Base-by-base conservation (phyloP, 805 yeast species). In the Lachancea nothofagi region DNA sequence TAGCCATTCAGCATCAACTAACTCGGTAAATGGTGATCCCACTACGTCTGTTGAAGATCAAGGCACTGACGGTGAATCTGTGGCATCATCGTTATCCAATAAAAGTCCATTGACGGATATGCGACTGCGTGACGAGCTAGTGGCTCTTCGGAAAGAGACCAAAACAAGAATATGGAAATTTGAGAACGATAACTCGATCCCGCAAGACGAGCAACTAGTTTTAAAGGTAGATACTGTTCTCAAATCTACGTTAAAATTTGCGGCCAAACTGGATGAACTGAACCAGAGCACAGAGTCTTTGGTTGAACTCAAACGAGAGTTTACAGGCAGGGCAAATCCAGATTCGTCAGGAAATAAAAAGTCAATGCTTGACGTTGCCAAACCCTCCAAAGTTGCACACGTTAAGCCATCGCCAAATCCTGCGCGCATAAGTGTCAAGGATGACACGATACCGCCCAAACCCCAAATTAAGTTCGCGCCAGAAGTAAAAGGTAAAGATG, bases 381-480 rank as follows among this genome's bases (percentile, higher is more conserved):
- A 17, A n/a, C 14, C 37, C 10, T 18, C 37, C 9, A 27, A 25
- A 15, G 35, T 32, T 4, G 53, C 50, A 37, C 25, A 21, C 2
- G 31, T 36, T 17, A 27, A 28, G 14, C 18, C 39, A 12, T 18
- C 15, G 14, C 8, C 40, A 33, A 14, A 18, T 35, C 14, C 25
- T 13, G 36, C 31, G 22, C 40, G 14, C 27, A 39, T 31, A 33
- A 27, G 15, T 41, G 22, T 34, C 41, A 33, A 22, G 8, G 23
- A 14, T 4, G 14, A 22, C 15, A 34, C 24, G 20, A 27, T 33
- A 20, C 22, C 33, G 27, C 33, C 38, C 13, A 35, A 44, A 8
- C 20, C 49, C n/a, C 52, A 47, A 37, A 53, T 54, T 17, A 53
- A 51, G 34, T 56, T 57, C 41, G 59, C 60, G 1, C 37, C 51